Evolutionary conservation across 2,329 filamentous ascomycete species (phyloP).

Genomic region (Clonostachys rhizophaga): DNA sequence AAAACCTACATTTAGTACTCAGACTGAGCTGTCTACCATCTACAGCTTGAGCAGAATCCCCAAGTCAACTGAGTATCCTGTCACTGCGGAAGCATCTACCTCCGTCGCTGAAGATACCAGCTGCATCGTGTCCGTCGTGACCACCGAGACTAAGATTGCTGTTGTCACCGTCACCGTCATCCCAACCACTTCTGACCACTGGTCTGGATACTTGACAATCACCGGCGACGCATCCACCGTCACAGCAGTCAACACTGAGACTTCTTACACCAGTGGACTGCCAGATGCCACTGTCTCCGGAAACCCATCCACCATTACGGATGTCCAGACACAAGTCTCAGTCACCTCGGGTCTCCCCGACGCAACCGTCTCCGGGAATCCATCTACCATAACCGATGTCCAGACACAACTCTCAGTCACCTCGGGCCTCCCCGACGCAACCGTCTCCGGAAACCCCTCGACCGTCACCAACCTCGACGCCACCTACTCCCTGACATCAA

Average conservation of each 20-base stretch:
- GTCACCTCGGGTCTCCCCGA: conserved; percentile 14
- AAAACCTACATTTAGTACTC: conserved; percentile 16
- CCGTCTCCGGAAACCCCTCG: conserved; percentile 19
- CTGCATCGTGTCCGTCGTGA: conserved; percentile 9
- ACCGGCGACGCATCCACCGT: conserved; percentile 12
- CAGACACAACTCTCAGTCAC: conserved; percentile 18
- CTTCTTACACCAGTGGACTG: conserved; percentile 10
- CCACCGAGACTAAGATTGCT: conserved; percentile 15
- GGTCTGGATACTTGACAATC: conserved; percentile 15
- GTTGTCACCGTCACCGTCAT: conserved; percentile 12
- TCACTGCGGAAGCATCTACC: neutral
- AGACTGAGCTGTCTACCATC: conserved; percentile 22
- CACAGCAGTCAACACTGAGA: conserved; percentile 14
- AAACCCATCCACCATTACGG: conserved; percentile 12
- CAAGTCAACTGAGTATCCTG: neutral
- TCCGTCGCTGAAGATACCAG: conserved; percentile 2
- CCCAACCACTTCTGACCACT: conserved; percentile 2
- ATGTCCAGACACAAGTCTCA: conserved; percentile 11
- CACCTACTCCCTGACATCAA: conserved; percentile 12
- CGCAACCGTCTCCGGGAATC: conserved; percentile 17
- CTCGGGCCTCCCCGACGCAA: conserved; percentile 20
- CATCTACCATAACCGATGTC: conserved; percentile 20
- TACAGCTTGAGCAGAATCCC: conserved; percentile 17
- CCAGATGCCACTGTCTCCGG: conserved; percentile 19
- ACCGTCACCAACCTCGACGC: conserved; percentile 21